Evolutionary conservation across 768 basidiomycete species (phyloP), one percentile per base, ranked within the genome.

Genomic region (Boletus rubropictus): DNA sequence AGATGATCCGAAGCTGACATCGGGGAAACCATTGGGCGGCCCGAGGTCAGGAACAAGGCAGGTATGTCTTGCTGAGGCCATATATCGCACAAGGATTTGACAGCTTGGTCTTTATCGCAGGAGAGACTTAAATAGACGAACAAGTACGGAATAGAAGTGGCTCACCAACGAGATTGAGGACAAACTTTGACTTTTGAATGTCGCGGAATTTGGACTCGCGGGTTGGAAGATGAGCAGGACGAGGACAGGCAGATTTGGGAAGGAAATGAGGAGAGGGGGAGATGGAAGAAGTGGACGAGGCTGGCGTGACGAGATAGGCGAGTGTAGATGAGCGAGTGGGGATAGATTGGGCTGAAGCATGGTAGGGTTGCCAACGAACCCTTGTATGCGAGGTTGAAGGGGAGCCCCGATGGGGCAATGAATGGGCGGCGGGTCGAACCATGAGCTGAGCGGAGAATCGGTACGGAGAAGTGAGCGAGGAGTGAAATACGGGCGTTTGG

Each of bases 331-430:
- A 61, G 27, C 60, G 64, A 42, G 66, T 48, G 39, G 65, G 51
- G 37, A 75, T 58, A 47, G 70, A 62, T 37, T 67, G 67, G 44
- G 68, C 61, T 44, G 74, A 64, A 43, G 79, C 62, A 54, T 72
- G 68, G 66, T 89, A 90, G 55, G 87, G 87, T 69, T 89, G 88
- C 86, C 87, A 89, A 57, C 88, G 82, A 57, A 81, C 72, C 64
- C 84, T 72, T 41, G 82, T 70, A 56, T 86, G 80, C 49, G 84
- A 72, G 1, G 80, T 76, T 18, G 64, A 69, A 51, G 81, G 78
- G 36, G 82, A 79, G 32, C 82, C 84, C 73, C 86, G 71, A 63
- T 86, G 84, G 71, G 86, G 77, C 46, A 86, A 68, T 9, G 80
- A 65, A 46, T 76, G 73, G n/a, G 70, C 61, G 32, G 69, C 54